Conservation (phyloP, 495 filamentous ascomycete species). For the Neurospora tetrasperma region DNA sequence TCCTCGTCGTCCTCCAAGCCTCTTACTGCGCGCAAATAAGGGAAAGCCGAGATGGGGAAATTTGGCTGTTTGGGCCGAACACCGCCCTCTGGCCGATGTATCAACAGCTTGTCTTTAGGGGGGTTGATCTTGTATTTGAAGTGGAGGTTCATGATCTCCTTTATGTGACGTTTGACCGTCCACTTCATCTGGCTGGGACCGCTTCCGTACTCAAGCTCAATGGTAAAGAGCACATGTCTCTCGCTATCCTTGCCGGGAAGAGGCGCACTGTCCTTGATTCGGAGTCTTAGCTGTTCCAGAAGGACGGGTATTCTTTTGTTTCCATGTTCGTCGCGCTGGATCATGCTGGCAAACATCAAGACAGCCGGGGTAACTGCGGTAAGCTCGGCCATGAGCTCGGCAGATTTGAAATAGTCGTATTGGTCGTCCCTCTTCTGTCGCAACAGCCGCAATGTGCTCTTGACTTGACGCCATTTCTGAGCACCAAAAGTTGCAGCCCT, state of each 20-base stretch:
- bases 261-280: slow-evolving; percentile 66
- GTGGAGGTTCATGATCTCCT: slow-evolving; percentile 89
- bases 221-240: slow-evolving; percentile 76
- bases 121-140: slow-evolving; percentile 80
- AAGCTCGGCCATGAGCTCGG: slow-evolving; percentile 91
- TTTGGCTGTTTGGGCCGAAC: slow-evolving; percentile 64
- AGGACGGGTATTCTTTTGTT: slow-evolving; percentile 91
- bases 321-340: slow-evolving; percentile 91
- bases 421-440: slow-evolving; percentile 75
- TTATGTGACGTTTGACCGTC: slow-evolving; percentile 77
- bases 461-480: slow-evolving; percentile 79
- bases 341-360: slow-evolving; percentile 89
- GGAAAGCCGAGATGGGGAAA: slow-evolving; percentile 86
- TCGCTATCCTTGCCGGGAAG: slow-evolving; percentile 54
- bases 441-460: slow-evolving; percentile 71
- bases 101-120: slow-evolving; percentile 66
- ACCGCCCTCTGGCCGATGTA: slow-evolving; percentile 25
- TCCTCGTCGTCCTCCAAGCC: slow-evolving; percentile 75
- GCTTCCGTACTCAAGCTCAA: slow-evolving; percentile 93
- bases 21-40: slow-evolving; percentile 73
- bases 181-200: slow-evolving; percentile 95
- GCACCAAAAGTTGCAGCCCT: slow-evolving; percentile 67
- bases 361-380: slow-evolving; percentile 86
- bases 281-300: slow-evolving; percentile 87
- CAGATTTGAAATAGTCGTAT: slow-evolving; percentile 89